Evolutionary conservation across 352 stramenopile genomes (phyloP).

Genomic region (Phytophthora hybrid): DNA sequence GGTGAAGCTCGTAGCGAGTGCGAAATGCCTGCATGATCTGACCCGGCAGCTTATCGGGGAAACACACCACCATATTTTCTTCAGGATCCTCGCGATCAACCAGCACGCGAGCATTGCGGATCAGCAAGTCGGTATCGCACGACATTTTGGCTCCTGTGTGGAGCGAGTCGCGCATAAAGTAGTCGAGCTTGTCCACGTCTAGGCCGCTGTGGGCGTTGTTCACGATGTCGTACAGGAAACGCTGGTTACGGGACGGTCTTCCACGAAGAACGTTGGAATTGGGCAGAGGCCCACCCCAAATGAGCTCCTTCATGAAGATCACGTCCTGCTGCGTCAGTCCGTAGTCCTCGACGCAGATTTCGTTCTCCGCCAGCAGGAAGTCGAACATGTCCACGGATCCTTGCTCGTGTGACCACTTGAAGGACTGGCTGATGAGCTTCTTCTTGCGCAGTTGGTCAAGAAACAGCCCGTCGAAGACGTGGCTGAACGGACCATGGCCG

Average conservation of each 20-base stretch:
- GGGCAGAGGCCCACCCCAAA: slow-evolving; percentile 68
- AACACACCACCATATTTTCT: slow-evolving; percentile 75
- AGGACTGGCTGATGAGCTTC: slow-evolving; percentile 39
- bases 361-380: slow-evolving; percentile 63
- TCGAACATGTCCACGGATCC: slow-evolving; percentile 83
- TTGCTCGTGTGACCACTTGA: slow-evolving; percentile 79
- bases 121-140: slow-evolving; percentile 78
- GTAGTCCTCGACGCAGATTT: slow-evolving; percentile 63
- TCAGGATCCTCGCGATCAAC: slow-evolving; percentile 58
- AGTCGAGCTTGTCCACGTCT: slow-evolving; percentile 93
- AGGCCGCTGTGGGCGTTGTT: slow-evolving; percentile 89
- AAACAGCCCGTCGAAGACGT: slow-evolving; percentile 84
- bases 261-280: slow-evolving; percentile 46
- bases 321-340: slow-evolving; percentile 62
- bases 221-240: slow-evolving; percentile 91
- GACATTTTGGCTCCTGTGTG: slow-evolving; percentile 81
- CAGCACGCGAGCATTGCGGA: slow-evolving; percentile 78
- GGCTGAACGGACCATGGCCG: slow-evolving; percentile 81
- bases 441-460: slow-evolving; percentile 60
- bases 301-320: slow-evolving; percentile 84
- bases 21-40: slow-evolving; percentile 91
- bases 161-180: slow-evolving; percentile 87
- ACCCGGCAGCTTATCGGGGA: slow-evolving; percentile 87
- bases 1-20: slow-evolving; percentile 88
- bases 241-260: slow-evolving; percentile 49